phyloP scores from a whole-genome alignment of 2,329 filamentous ascomycete genomes.

The Colletotrichum aenigma region DNA sequence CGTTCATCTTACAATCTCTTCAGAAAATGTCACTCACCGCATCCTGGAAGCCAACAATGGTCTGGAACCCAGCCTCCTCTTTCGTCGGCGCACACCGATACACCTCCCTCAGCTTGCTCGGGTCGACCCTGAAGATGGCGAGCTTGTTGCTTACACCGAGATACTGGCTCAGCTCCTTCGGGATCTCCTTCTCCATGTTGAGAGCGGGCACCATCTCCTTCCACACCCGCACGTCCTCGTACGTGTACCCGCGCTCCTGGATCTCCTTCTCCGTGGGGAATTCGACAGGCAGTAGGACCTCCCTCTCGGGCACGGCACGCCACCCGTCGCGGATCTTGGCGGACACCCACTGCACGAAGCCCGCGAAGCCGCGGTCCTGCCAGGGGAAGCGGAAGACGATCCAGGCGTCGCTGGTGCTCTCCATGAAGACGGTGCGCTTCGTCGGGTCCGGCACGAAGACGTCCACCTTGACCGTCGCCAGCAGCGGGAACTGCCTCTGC shows the following conservation, averaged over 20 bases:
- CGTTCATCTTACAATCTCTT: neutral
- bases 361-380: conserved; percentile 52
- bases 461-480: conserved; percentile 72
- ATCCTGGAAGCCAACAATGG: conserved; percentile 72
- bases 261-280: conserved; percentile 64
- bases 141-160: conserved; percentile 71
- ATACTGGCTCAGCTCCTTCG: conserved; percentile 66
- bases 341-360: conserved; percentile 45
- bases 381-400: conserved; percentile 72
- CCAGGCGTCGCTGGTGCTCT: conserved; percentile 54
- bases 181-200: conserved; percentile 62
- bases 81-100: conserved; percentile 63
- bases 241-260: conserved; percentile 60
- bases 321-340: conserved; percentile 57
- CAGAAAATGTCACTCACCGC: conserved; percentile 52
- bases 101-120: conserved; percentile 60
- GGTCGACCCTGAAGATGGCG: conserved; percentile 71
- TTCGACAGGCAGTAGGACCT: conserved; percentile 70
- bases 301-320: conserved; percentile 59
- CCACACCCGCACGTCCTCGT: conserved; percentile 69
- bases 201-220: conserved; percentile 59
- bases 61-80: conserved; percentile 65
- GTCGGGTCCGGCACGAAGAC: conserved; percentile 72
- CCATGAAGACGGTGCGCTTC: conserved; percentile 52
- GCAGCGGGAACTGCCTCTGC: conserved; percentile 68